Evolutionary conservation across 164 flowering plant species (phyloP).

Genomic region (Umbilicus rupestris): DNA sequence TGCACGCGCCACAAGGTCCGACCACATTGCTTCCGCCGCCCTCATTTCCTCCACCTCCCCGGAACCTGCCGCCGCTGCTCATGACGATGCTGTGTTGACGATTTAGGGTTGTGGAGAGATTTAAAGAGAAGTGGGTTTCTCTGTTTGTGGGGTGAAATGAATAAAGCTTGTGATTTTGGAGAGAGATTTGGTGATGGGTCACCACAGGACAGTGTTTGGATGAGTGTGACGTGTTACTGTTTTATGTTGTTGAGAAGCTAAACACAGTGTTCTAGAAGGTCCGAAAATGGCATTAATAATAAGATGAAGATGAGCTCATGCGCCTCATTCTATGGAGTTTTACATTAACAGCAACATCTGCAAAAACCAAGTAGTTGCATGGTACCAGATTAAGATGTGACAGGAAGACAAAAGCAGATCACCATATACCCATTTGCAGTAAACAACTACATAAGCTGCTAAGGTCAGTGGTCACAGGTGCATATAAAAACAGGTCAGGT

Average conservation of each 20-base stretch:
- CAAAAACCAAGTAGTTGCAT: not conserved
- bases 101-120: not conserved
- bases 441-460: not conserved
- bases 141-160: not conserved
- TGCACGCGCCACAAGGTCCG: conserved; percentile 10
- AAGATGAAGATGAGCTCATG: not conserved
- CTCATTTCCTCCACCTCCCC: not conserved
- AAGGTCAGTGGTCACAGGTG: not conserved
- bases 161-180: conserved; percentile 4
- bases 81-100: not conserved
- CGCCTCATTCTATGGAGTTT: not conserved
- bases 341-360: not conserved
- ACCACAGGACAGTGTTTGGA: not conserved
- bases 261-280: not conserved
- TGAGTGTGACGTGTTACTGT: conserved; percentile 1
- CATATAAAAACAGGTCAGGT: not conserved
- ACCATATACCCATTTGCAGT: not conserved
- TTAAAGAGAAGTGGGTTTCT: not conserved
- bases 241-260: not conserved
- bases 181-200: conserved; percentile 6
- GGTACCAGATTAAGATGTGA: not conserved
- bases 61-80: not conserved
- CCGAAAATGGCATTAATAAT: not conserved
- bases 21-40: conserved; percentile 2
- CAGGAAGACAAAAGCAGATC: not conserved